phyloP scores from a whole-genome alignment of 768 basidiomycete species.

The Leccinum variicolor region DNA sequence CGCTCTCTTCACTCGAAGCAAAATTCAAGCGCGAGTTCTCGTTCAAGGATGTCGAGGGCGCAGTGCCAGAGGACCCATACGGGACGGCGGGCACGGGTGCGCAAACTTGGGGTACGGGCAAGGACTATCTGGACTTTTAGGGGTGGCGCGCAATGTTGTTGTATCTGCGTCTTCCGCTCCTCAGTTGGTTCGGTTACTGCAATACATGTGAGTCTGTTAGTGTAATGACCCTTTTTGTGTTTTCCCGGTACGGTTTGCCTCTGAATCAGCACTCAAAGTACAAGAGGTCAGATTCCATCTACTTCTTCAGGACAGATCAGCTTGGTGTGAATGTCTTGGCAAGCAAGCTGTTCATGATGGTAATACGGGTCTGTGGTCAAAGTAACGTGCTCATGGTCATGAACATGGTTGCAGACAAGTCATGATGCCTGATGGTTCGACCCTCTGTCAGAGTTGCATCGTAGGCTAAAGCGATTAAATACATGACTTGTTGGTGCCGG shows the following conservation, averaged over 20 bases:
- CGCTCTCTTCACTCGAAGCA: conserved; percentile 60
- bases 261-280: background rate
- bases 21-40: conserved; percentile 84
- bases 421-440: no score
- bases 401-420: no score
- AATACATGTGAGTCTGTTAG: conserved; percentile 1
- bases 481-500: background rate
- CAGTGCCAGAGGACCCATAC: conserved; percentile 47
- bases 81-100: conserved; percentile 40
- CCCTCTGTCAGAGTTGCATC: no score
- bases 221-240: background rate
- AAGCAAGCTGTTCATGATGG: no score
- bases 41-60: conserved; percentile 66
- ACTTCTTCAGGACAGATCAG: background rate
- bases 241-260: no score
- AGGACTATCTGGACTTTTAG: conserved; percentile 57
- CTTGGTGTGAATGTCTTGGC: no score
- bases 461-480: background rate
- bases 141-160: background rate
- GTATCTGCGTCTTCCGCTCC: background rate
- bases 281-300: background rate
- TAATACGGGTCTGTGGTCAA: no score
- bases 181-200: background rate
- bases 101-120: conserved; percentile 43
- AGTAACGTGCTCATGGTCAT: no score